Conservation (phyloP, 2,329 filamentous ascomycete genomes). For the Spiromastix sp. region DNA sequence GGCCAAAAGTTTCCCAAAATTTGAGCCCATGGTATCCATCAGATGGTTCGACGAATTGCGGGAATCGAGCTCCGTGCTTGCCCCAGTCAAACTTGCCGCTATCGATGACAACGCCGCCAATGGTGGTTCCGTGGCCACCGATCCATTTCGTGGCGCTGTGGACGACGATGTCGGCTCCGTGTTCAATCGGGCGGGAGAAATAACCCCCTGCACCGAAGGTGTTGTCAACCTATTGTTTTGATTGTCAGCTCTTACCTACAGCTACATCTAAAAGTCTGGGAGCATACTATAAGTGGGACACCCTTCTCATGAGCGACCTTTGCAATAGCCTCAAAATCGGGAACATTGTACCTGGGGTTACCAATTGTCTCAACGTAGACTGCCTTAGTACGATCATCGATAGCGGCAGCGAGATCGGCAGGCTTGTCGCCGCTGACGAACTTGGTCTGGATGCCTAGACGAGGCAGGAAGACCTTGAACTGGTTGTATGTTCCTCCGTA, state of each 20-base stretch:
- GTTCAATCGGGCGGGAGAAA: conserved; percentile 74
- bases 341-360: conserved; percentile 87
- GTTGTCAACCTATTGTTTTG: conserved; percentile 62
- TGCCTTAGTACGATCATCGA: conserved; percentile 89
- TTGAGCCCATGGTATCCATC: conserved; percentile 87
- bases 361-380: conserved; percentile 88
- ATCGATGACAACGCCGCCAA: conserved; percentile 78
- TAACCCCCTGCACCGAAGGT: conserved; percentile 91
- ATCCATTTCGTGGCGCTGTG: conserved; percentile 98
- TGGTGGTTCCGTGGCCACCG: conserved; percentile 85
- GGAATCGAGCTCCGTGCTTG: conserved; percentile 71
- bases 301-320: conserved; percentile 65
- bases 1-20: conserved; percentile 87
- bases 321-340: conserved; percentile 78
- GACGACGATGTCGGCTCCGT: conserved; percentile 87
- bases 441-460: conserved; percentile 80
- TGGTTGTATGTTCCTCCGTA: conserved; percentile 98
- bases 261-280: background rate
- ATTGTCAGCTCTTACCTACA: conserved; percentile 3
- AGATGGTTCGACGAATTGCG: conserved; percentile 80
- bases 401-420: conserved; percentile 67
- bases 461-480: conserved; percentile 79
- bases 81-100: conserved; percentile 92
- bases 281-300: conserved; percentile 49
- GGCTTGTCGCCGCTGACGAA: conserved; percentile 74